Evolutionary conservation across 805 yeast genomes (phyloP).

Genomic region (Peterozyma xylosa): DNA sequence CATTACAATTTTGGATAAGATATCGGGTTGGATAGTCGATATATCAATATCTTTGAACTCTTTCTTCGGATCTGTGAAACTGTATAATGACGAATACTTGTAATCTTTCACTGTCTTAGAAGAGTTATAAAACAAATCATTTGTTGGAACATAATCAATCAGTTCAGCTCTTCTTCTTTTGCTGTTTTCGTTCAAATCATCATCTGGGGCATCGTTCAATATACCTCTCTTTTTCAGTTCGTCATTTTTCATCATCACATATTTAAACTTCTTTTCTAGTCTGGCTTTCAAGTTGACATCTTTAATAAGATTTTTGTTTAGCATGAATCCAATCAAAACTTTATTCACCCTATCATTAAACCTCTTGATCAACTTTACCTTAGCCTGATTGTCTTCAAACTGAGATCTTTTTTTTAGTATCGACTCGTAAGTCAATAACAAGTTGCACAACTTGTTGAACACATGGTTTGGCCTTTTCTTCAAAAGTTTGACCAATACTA

Average conservation of each 20-base stretch:
- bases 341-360: slow-evolving; percentile 29
- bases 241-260: slow-evolving; percentile 19
- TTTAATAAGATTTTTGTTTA: slow-evolving; percentile 24
- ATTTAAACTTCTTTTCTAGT: slow-evolving; percentile 24
- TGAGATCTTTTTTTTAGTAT: slow-evolving; percentile 47
- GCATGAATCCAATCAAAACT: slow-evolving; percentile 21
- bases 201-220: slow-evolving; percentile 30
- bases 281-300: slow-evolving; percentile 21
- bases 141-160: slow-evolving; percentile 12
- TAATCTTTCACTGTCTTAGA: slow-evolving; percentile 27
- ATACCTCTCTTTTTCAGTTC: slow-evolving; percentile 22
- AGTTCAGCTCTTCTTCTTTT: slow-evolving; percentile 15
- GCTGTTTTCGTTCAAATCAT: slow-evolving; percentile 32
- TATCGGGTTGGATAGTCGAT: slow-evolving; percentile 54
- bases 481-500: slow-evolving; percentile 55
- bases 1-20: slow-evolving; percentile 57
- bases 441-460: slow-evolving; percentile 44
- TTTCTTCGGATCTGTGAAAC: slow-evolving; percentile 53
- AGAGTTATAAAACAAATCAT: slow-evolving; percentile 18
- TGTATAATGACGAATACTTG: slow-evolving; percentile 58
- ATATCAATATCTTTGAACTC: slow-evolving; percentile 63
- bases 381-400: slow-evolving; percentile 26
- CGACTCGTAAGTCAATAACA: slow-evolving; percentile 54
- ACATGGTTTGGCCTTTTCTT: slow-evolving; percentile 58
- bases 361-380: slow-evolving; percentile 21